A percentile compares a stretch with the other conserved stretches of the same genome.
Conservation (phyloP, 2,329 filamentous ascomycete species). For the Fusarium dlaminii region DNA sequence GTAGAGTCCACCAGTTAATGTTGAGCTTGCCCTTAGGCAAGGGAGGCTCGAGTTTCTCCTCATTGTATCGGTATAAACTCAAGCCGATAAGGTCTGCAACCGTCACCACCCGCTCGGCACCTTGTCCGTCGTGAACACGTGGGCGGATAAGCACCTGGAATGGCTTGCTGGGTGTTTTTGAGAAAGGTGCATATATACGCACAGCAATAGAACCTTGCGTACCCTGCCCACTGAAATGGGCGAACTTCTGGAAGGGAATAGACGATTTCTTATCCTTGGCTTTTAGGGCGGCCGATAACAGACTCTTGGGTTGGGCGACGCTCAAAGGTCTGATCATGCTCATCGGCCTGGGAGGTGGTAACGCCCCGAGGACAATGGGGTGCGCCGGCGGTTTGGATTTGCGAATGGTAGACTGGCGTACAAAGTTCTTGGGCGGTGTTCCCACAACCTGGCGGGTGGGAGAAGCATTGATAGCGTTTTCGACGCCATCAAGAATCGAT, state of each 20-base stretch:
- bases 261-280: slow-evolving; percentile 74
- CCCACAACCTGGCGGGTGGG: slow-evolving; percentile 68
- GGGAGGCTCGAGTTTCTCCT: slow-evolving; percentile 77
- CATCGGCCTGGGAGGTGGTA: slow-evolving; percentile 77
- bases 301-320: slow-evolving; percentile 73
- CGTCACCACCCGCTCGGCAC: slow-evolving; percentile 68
- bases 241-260: slow-evolving; percentile 80
- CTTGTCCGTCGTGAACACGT: slow-evolving; percentile 73
- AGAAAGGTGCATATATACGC: slow-evolving; percentile 80
- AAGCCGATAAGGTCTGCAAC: slow-evolving; percentile 86
- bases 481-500: slow-evolving; percentile 74
- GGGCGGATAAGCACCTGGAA: slow-evolving; percentile 78
- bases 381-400: slow-evolving; percentile 67
- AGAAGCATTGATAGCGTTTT: slow-evolving; percentile 65
- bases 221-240: slow-evolving; percentile 78
- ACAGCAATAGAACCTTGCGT: slow-evolving; percentile 80
- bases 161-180: slow-evolving; percentile 69
- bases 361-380: slow-evolving; percentile 67
- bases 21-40: slow-evolving; percentile 74
- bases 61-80: slow-evolving; percentile 79
- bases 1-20: slow-evolving; percentile 83
- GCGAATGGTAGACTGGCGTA: slow-evolving; percentile 70
- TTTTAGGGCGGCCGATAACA: slow-evolving; percentile 77
- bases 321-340: slow-evolving; percentile 72
- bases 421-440: slow-evolving; percentile 70